Conservation (phyloP, 495 filamentous ascomycete genomes). For the Neohortaea acidophila region DNA sequence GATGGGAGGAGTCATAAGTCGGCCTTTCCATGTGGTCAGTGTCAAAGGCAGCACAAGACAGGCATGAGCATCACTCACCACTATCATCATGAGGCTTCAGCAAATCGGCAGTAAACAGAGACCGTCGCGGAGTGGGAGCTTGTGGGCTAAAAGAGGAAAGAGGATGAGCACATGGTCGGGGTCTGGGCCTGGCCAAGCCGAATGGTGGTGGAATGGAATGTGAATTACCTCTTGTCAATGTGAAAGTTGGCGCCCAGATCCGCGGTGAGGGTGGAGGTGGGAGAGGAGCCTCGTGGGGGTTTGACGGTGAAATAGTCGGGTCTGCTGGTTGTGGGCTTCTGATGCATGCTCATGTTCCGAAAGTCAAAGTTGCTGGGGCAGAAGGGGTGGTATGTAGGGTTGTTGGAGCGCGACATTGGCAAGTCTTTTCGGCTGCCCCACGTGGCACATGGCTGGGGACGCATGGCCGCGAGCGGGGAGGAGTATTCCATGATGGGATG, state of each 20-base stretch:
- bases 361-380: slow-evolving; percentile 55
- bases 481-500: slow-evolving; percentile 67
- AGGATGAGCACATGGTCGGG: slow-evolving; percentile 18
- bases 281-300: slow-evolving; percentile 68
- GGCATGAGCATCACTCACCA: slow-evolving; percentile 42
- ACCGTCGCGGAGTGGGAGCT: slow-evolving; percentile 77
- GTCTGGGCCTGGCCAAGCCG: slow-evolving; percentile 5
- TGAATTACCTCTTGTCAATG: slow-evolving; percentile 67
- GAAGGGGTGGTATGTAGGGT: slow-evolving; percentile 31
- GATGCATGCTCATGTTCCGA: slow-evolving; percentile 48
- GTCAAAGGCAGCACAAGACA: not conserved
- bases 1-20: slow-evolving; percentile 70
- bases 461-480: slow-evolving; percentile 88
- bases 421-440: slow-evolving; percentile 40
- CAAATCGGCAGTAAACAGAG: slow-evolving; percentile 74
- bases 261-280: slow-evolving; percentile 73
- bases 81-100: slow-evolving; percentile 49
- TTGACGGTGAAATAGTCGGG: slow-evolving; percentile 69
- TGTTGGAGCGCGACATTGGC: slow-evolving; percentile 23
- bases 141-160: slow-evolving; percentile 63
- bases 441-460: slow-evolving; percentile 48
- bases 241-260: slow-evolving; percentile 95
- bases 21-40: slow-evolving; percentile 31
- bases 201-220: no score
- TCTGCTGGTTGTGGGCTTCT: slow-evolving; percentile 26